Percentiles rank a stretch among this genome's conserved stretches.
phyloP scores from a whole-genome alignment of 495 filamentous ascomycete species.

The Chaetomium fimeti region DNA sequence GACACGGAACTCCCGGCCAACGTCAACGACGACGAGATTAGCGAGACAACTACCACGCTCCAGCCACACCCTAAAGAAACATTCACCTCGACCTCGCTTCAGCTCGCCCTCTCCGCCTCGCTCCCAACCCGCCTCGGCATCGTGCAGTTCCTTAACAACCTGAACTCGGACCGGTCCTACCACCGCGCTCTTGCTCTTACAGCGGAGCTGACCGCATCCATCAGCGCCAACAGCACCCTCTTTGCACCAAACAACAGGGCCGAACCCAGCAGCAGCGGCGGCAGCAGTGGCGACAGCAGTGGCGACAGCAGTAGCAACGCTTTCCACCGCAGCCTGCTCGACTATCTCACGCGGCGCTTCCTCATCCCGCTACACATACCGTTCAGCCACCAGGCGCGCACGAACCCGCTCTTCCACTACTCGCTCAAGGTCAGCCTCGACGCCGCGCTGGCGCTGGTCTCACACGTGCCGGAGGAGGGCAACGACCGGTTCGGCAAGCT shows the following conservation, averaged over 20 bases:
- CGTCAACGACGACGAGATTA: constrained; percentile 56
- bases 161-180: constrained; percentile 1
- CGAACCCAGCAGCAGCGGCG: neutral
- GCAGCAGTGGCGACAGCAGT: too few species aligned
- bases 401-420: constrained; percentile 7
- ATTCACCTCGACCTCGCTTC: constrained; percentile 54
- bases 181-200: neutral
- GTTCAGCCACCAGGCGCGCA: constrained; percentile 14
- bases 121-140: constrained; percentile 45
- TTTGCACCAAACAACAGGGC: neutral
- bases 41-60: constrained; percentile 42
- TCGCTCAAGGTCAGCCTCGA: constrained; percentile 4
- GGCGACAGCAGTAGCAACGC: neutral
- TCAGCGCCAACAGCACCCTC: neutral
- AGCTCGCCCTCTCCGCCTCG: constrained; percentile 50
- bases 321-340: constrained; percentile 11
- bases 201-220: neutral
- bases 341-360: constrained; percentile 12
- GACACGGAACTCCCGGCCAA: constrained; percentile 57
- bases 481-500: neutral
- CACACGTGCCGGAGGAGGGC: neutral
- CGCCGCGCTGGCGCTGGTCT: neutral
- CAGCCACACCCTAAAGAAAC: constrained; percentile 34
- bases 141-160: constrained; percentile 11
- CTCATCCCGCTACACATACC: constrained; percentile 8